phyloP scores from a whole-genome alignment of 495 filamentous ascomycete genomes.

The Neurospora tetraspora region DNA sequence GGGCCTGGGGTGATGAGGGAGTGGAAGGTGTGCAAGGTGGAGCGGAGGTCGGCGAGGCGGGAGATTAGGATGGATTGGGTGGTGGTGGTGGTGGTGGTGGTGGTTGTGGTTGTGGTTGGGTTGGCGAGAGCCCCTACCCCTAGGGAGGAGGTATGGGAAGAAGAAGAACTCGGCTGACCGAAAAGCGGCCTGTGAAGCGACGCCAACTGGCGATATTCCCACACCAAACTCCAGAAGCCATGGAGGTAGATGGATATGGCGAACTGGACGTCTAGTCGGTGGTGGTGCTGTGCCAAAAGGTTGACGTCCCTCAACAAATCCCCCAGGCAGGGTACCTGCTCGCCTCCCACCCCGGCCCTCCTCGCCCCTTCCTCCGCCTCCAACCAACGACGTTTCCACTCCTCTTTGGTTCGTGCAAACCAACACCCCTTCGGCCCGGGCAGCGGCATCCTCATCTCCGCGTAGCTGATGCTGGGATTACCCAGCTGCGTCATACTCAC shows the following conservation, averaged over 20 bases:
- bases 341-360: neutral
- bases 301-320: constrained; percentile 45
- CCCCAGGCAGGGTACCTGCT: constrained; percentile 36
- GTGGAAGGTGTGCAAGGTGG: constrained; percentile 21
- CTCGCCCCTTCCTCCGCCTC: neutral
- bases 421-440: constrained; percentile 45
- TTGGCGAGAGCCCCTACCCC: neutral
- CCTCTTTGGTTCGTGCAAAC: constrained; percentile 42
- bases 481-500: constrained; percentile 46
- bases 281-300: constrained; percentile 27
- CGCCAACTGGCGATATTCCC: constrained; percentile 49
- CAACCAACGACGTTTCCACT: constrained; percentile 47
- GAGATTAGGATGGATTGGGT: constrained; percentile 30
- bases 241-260: constrained; percentile 44
- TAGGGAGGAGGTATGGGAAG: neutral
- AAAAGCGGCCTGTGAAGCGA: constrained; percentile 25
- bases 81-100: neutral
- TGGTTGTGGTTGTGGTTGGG: neutral
- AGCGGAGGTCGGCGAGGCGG: constrained; percentile 41
- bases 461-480: constrained; percentile 51
- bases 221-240: constrained; percentile 48
- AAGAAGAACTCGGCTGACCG: neutral
- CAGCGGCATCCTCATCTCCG: constrained; percentile 51
- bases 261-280: constrained; percentile 40
- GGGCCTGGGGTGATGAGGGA: constrained; percentile 11